Percentiles rank a stretch among this genome's conserved stretches.
These are phyloP conservation scores for Leccinum rimulosum DNA, from an alignment of 768 basidiomycete species.

Conservation along the genomic window DNA sequence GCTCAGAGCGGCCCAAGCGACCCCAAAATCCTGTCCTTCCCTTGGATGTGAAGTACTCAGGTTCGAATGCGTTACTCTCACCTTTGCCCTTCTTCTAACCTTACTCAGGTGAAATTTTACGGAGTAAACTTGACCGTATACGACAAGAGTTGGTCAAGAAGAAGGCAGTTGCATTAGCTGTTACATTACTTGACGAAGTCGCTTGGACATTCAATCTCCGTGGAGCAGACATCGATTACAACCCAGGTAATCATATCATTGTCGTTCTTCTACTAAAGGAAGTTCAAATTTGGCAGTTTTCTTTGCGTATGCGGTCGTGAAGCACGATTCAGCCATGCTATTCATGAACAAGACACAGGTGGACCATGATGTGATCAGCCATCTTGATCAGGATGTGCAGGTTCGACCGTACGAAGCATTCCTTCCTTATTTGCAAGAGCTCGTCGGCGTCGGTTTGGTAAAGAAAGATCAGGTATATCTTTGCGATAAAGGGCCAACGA, in stretches of 20 bases:
- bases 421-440: constrained; percentile 57
- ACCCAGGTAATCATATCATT: constrained; percentile 48
- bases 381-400: constrained; percentile 60
- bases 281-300: constrained; percentile 54
- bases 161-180: constrained; percentile 58
- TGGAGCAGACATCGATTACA: constrained; percentile 89
- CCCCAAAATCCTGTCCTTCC: constrained; percentile 67
- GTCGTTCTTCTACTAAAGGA: neutral
- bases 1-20: constrained; percentile 56
- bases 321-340: constrained; percentile 51
- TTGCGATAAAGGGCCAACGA: constrained; percentile 5
- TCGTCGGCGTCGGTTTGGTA: constrained; percentile 38
- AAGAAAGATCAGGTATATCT: constrained; percentile 31
- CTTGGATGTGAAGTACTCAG: constrained; percentile 74
- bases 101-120: constrained; percentile 51
- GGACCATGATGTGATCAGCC: constrained; percentile 37
- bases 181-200: constrained; percentile 91
- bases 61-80: constrained; percentile 29
- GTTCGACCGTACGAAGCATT: constrained; percentile 69
- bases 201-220: constrained; percentile 94
- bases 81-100: neutral
- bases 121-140: constrained; percentile 64
- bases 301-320: constrained; percentile 87
- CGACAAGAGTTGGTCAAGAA: constrained; percentile 65
- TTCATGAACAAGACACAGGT: constrained; percentile 63